Base-by-base conservation (phyloP, 768 basidiomycete genomes). In the Crucibulum laeve region DNA sequence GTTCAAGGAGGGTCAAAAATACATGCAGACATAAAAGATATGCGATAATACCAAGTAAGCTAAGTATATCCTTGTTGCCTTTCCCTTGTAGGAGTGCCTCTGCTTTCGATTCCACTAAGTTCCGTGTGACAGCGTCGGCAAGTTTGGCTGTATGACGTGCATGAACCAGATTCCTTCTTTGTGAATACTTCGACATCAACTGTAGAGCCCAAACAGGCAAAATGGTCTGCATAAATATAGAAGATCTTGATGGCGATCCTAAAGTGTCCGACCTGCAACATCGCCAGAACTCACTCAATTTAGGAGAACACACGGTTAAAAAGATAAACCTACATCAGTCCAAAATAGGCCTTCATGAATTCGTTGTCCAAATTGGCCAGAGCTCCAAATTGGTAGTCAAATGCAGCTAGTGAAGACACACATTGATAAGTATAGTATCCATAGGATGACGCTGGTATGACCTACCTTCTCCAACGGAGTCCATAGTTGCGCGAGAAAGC, bases 321-420 rank as follows among this genome's bases (percentile, higher is more conserved):
- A 19, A 42, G 30, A 24, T 15, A 34, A 15, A 55, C 58, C 25
- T 44, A 71, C 74, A 76, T 71, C 13, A 78, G 62, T 28, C 74
- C 76, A 43, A 69, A 65, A 54, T 79, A 80, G 3, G 77, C 73
- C 48, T 71, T 68, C 58, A 72, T 74, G 36, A 82, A 73, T 45
- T 73, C 70, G 53, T 77, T 78, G 35, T 76, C 65, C 2, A 62
- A 53, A 43, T 76, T 62, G 10, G 69, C 60, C n/a, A 80, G 52
- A 0, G 73, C 73, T 19, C 76, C 77, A 44, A 82, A 78, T 14
- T 78, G 69, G 53, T 77, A 77, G 51, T 79, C 78, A 58, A 75
- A 75, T 2, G 73, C 73, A 44, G 73, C 73, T 75, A 39, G 25
- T 17, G 37, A 13, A 34, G 37, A 26, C 41, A 25, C 42, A 40